Percentiles rank a stretch among this genome's conserved stretches.
Evolutionary conservation across 345 rosid species (phyloP).

Genomic region (Eucalyptus shirleyi): DNA sequence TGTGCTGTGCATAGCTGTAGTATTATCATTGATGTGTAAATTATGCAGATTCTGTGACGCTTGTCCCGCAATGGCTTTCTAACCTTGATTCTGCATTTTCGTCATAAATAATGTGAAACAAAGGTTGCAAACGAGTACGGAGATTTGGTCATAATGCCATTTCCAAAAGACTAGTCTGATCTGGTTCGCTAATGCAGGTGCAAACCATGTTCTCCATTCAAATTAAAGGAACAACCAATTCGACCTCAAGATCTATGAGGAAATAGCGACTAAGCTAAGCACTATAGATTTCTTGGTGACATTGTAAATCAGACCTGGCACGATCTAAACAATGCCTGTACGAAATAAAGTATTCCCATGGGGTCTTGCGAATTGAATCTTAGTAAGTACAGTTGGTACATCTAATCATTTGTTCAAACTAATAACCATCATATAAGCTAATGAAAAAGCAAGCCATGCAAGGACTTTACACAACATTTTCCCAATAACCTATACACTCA

Average conservation of each 20-base stretch:
- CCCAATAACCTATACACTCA: neutral
- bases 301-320: neutral
- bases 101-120: neutral
- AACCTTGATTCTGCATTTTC: neutral
- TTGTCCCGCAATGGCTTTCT: neutral
- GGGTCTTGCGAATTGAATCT: neutral
- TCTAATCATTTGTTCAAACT: neutral
- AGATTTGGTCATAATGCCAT: neutral
- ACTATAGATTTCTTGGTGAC: neutral
- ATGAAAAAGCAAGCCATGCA: constrained; percentile 23
- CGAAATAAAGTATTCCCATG: neutral
- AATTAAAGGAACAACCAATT: neutral
- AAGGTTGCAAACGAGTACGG: neutral
- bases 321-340: neutral
- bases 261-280: neutral
- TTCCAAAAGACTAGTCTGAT: neutral
- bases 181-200: neutral
- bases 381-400: neutral
- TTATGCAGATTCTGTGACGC: neutral
- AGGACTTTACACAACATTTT: constrained; percentile 15
- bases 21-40: neutral
- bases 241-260: neutral
- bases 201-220: neutral
- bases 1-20: neutral
- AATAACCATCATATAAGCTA: neutral